phyloP scores from a whole-genome alignment of 2,329 filamentous ascomycete species.

The Pseudogymnoascus sp. region DNA sequence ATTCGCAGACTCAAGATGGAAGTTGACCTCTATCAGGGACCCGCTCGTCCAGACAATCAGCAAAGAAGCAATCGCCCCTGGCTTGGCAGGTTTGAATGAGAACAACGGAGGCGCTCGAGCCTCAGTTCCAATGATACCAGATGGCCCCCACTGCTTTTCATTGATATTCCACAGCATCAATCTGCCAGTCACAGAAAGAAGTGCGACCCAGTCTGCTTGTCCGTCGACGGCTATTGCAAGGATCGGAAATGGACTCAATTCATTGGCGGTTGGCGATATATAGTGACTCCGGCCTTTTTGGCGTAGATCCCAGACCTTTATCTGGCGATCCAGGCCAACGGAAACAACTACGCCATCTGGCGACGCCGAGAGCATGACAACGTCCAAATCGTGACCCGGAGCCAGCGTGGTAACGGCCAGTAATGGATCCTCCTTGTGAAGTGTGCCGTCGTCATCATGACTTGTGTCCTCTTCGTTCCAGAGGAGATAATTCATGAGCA shows the following conservation, averaged over 20 bases:
- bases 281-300: conserved; percentile 34
- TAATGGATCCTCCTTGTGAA: conserved; percentile 39
- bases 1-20: conserved; percentile 19
- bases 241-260: conserved; percentile 48
- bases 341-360: conserved; percentile 60
- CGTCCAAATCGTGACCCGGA: conserved; percentile 60
- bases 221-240: conserved; percentile 58
- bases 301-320: conserved; percentile 58
- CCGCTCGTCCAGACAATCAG: conserved; percentile 60
- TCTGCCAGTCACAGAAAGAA: conserved; percentile 51
- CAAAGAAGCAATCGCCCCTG: conserved; percentile 38
- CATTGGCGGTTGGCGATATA: conserved; percentile 30
- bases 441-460: conserved; percentile 39
- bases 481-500: conserved; percentile 68
- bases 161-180: conserved; percentile 58
- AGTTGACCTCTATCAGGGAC: conserved; percentile 48
- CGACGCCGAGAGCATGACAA: conserved; percentile 57
- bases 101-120: conserved; percentile 55
- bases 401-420: conserved; percentile 55
- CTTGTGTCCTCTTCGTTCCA: conserved; percentile 52
- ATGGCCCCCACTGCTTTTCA: conserved; percentile 49
- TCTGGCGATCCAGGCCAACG: conserved; percentile 61
- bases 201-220: conserved; percentile 56
- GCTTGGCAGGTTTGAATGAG: conserved; percentile 48
- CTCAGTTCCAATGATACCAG: conserved; percentile 46